phyloP scores from a whole-genome alignment of 257 asterid species.

The Solanum rostratum region DNA sequence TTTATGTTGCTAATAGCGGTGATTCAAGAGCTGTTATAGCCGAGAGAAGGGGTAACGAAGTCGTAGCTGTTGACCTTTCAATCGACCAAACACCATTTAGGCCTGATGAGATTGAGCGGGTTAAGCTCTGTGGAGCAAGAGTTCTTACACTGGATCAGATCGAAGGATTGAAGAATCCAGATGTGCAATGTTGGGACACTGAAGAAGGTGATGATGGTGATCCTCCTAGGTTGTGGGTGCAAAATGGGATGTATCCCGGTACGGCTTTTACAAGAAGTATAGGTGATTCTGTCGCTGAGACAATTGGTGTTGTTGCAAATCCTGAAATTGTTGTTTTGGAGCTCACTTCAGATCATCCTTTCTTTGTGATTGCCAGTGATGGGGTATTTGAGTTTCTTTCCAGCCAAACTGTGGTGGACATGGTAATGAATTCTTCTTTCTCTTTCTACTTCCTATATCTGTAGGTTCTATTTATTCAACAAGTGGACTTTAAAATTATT shows the following conservation, averaged over 20 bases:
- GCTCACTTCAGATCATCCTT: conserved; percentile 64
- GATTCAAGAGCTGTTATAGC: conserved; percentile 92
- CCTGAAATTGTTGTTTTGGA: conserved; percentile 87
- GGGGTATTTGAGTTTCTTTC: conserved; percentile 95
- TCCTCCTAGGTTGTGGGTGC: conserved; percentile 97
- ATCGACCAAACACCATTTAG: conserved; percentile 90
- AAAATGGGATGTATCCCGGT: conserved; percentile 97
- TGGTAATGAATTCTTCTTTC: conserved; percentile 38
- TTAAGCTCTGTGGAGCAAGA: conserved; percentile 89
- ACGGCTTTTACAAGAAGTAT: conserved; percentile 95
- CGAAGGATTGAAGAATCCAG: conserved; percentile 81
- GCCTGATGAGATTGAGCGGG: conserved; percentile 77
- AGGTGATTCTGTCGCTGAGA: conserved; percentile 94
- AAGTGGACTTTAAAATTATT: background rate
- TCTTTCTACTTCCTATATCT: background rate
- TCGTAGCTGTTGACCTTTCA: conserved; percentile 80
- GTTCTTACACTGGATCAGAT: conserved; percentile 96
- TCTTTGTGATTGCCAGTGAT: conserved; percentile 90
- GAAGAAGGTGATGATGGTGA: conserved; percentile 97
- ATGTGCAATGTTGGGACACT: conserved; percentile 87
- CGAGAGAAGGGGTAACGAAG: conserved; percentile 56
- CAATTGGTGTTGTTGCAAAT: conserved; percentile 83
- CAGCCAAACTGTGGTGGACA: conserved; percentile 91
- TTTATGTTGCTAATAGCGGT: conserved; percentile 80
- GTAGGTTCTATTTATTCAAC: background rate